A percentile compares a stretch with the other conserved stretches of the same genome.
Conservation (phyloP, 768 basidiomycete species). For the Cystobasidium onofrii region DNA sequence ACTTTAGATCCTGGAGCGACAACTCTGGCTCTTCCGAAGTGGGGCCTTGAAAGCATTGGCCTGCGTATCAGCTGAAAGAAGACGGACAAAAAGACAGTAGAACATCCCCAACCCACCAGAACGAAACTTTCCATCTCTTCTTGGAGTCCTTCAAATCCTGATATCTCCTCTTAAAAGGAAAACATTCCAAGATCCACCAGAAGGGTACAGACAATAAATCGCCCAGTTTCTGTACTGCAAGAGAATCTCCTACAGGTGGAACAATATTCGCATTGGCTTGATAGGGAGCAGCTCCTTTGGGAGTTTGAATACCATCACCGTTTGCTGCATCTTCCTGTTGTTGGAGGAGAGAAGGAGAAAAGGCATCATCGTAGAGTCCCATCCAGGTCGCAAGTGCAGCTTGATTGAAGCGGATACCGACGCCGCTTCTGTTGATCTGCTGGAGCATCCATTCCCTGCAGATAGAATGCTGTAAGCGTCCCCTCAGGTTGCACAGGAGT, state of each 20-base stretch:
- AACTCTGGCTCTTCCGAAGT: background rate
- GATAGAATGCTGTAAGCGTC: background rate
- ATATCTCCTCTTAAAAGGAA: slow-evolving; percentile 1
- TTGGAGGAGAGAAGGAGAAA: background rate
- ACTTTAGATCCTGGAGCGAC: background rate
- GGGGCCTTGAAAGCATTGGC: background rate
- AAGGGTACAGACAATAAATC: background rate
- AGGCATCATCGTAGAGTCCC: background rate
- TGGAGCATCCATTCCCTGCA: slow-evolving; percentile 3
- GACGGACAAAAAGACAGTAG: too few relatives aligned
- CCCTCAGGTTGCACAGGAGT: background rate
- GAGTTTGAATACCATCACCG: background rate
- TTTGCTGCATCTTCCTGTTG: background rate
- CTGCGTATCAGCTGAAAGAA: background rate
- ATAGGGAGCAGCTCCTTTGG: background rate
- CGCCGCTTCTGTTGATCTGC: background rate
- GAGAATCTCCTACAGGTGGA: background rate
- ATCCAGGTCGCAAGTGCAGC: background rate
- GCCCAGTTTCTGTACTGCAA: background rate
- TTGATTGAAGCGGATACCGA: background rate
- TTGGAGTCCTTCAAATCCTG: background rate
- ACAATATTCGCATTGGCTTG: slow-evolving; percentile 1
- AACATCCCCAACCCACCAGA: slow-evolving; percentile 13
- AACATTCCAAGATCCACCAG: slow-evolving; percentile 11
- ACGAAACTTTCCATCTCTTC: background rate